These are phyloP conservation scores for Hypoxylon cercidicola DNA, from an alignment of 495 filamentous ascomycete species.

Conservation along the genomic window DNA sequence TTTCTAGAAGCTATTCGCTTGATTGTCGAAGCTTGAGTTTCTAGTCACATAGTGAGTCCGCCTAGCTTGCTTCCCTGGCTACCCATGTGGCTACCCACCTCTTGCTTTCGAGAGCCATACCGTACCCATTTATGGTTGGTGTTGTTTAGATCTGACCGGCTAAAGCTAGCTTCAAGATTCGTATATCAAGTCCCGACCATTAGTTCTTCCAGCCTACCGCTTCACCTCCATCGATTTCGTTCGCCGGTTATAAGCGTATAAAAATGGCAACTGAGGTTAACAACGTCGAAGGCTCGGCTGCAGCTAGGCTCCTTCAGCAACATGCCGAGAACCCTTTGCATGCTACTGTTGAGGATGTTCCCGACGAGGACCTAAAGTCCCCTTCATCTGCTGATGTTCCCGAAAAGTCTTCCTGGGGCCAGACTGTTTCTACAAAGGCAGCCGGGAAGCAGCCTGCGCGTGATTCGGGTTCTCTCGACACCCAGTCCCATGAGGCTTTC, in stretches of 20 bases:
- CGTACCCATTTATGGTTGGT: neutral
- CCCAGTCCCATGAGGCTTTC: slow-evolving; percentile 88
- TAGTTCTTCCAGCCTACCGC: neutral
- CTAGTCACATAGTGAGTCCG: slow-evolving; percentile 34
- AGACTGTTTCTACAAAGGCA: slow-evolving; percentile 63
- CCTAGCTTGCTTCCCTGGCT: slow-evolving; percentile 4
- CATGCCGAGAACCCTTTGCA: slow-evolving; percentile 76
- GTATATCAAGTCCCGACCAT: slow-evolving; percentile 26
- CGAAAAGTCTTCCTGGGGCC: slow-evolving; percentile 53
- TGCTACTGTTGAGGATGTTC: slow-evolving; percentile 78
- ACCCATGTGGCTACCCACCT: neutral
- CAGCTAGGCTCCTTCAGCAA: slow-evolving; percentile 80
- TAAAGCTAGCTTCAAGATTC: slow-evolving; percentile 11
- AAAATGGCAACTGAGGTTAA: slow-evolving; percentile 52
- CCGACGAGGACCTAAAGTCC: slow-evolving; percentile 77
- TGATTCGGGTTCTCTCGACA: slow-evolving; percentile 69
- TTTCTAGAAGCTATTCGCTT: slow-evolving; percentile 33
- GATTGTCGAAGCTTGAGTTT: slow-evolving; percentile 28
- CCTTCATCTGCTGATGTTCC: slow-evolving; percentile 47
- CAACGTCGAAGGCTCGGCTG: slow-evolving; percentile 62
- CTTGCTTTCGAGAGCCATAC: neutral
- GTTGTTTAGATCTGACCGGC: slow-evolving; percentile 9
- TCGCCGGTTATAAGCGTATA: slow-evolving; percentile 14
- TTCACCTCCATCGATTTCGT: slow-evolving; percentile 13
- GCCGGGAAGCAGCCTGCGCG: slow-evolving; percentile 70